A percentile compares a stretch with the other conserved stretches of the same genome.
These are phyloP conservation scores for Isabelozyma gotoi DNA, from an alignment of 805 yeast genomes.

Conservation along the genomic window DNA sequence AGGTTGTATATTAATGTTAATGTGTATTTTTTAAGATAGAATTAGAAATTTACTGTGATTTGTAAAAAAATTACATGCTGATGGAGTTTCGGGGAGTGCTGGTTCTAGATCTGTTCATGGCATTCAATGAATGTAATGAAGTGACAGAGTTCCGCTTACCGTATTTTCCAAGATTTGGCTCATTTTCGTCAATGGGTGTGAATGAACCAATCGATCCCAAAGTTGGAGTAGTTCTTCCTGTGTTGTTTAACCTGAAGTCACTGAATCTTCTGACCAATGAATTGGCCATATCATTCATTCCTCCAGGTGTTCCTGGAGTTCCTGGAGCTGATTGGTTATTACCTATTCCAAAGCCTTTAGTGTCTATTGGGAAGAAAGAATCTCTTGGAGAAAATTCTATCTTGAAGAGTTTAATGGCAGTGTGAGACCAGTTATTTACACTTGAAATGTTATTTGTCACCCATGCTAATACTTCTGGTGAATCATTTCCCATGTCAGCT, in stretches of 20 bases:
- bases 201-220: constrained; percentile 17
- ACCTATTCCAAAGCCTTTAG: neutral
- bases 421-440: constrained; percentile 53
- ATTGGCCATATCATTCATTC: constrained; percentile 50
- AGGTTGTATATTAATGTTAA: constrained; percentile 1
- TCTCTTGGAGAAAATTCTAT: constrained; percentile 25
- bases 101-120: constrained; percentile 35
- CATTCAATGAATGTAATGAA: constrained; percentile 40
- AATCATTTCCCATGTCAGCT: constrained; percentile 4
- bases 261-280: constrained; percentile 48
- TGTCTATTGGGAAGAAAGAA: constrained; percentile 13
- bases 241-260: constrained; percentile 34
- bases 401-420: constrained; percentile 50
- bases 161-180: constrained; percentile 14
- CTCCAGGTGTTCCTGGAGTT: constrained; percentile 32
- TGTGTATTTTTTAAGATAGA: neutral
- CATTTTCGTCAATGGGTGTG: constrained; percentile 33
- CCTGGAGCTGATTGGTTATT: constrained; percentile 16
- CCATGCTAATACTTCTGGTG: constrained; percentile 15
- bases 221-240: constrained; percentile 25
- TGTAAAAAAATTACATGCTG: constrained; percentile 12
- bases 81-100: constrained; percentile 37
- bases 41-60: constrained; percentile 1
- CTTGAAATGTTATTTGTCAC: constrained; percentile 29
- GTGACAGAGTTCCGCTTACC: constrained; percentile 27